Conservation (phyloP, 495 filamentous ascomycete genomes). For the Hypoxylon trugodes region DNA sequence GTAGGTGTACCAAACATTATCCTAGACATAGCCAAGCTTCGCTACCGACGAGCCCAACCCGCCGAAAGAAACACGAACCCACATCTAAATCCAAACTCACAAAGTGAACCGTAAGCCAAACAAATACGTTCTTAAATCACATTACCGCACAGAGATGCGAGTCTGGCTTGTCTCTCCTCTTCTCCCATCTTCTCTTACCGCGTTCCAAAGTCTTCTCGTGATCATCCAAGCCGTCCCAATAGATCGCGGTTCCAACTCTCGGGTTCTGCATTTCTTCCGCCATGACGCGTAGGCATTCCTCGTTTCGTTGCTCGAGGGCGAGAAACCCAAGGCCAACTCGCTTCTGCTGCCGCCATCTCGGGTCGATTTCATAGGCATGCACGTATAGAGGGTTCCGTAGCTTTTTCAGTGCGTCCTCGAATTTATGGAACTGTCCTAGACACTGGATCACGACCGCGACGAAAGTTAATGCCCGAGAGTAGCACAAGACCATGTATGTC, state of each 20-base stretch:
- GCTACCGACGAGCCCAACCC: too few species aligned
- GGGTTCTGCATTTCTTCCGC: conserved; percentile 40
- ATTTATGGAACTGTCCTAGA: conserved; percentile 42
- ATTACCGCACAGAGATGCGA: neutral
- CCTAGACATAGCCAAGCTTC: too few species aligned
- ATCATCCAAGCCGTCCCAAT: conserved; percentile 43
- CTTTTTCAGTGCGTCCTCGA: conserved; percentile 65
- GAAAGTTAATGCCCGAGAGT: too few species aligned
- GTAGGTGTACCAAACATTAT: too few species aligned
- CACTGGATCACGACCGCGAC: conserved; percentile 35
- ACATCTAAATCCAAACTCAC: too few species aligned
- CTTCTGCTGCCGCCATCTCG: conserved; percentile 30
- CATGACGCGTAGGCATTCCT: conserved; percentile 45
- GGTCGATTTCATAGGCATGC: conserved; percentile 35
- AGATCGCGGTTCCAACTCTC: conserved; percentile 42
- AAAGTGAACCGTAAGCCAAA: too few species aligned
- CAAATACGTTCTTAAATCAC: too few species aligned
- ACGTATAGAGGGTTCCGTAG: conserved; percentile 49
- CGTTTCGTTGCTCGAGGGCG: conserved; percentile 37
- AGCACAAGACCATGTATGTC: too few species aligned
- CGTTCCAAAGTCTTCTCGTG: neutral
- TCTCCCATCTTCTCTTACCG: neutral
- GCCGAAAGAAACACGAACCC: too few species aligned
- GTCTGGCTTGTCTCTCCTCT: neutral
- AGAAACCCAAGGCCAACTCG: conserved; percentile 30